These are phyloP conservation scores for Phaeosphaeria sp. DNA, from an alignment of 2,329 filamentous ascomycete genomes.

Conservation along the genomic window DNA sequence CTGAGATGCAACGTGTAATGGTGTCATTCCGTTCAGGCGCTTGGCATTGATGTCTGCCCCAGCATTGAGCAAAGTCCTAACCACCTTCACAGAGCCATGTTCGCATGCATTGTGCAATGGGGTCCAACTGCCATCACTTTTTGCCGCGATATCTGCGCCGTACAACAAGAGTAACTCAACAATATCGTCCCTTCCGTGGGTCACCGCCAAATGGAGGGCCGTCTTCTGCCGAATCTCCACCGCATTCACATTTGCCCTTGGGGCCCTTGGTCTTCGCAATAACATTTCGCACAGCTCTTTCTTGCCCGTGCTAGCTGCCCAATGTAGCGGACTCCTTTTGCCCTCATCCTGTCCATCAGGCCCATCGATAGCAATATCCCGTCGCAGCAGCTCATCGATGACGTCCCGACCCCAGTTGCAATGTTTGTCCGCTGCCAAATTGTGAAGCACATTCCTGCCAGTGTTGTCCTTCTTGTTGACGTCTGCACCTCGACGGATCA, in stretches of 20 bases:
- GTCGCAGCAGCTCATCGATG: slow-evolving; percentile 50
- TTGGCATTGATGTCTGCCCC: slow-evolving; percentile 45
- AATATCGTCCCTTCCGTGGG: slow-evolving; percentile 46
- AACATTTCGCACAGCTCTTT: slow-evolving; percentile 58
- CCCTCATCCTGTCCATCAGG: slow-evolving; percentile 51
- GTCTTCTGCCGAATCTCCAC: slow-evolving; percentile 46
- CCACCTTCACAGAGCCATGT: slow-evolving; percentile 40
- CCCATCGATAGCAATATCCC: slow-evolving; percentile 51
- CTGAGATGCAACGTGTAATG: slow-evolving; percentile 47
- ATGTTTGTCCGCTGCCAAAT: slow-evolving; percentile 50
- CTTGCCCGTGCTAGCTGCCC: slow-evolving; percentile 66
- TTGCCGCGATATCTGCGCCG: slow-evolving; percentile 41
- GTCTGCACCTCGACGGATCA: slow-evolving; percentile 47
- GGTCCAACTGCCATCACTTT: slow-evolving; percentile 45
- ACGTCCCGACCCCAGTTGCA: slow-evolving; percentile 58
- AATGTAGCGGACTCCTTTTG: slow-evolving; percentile 62
- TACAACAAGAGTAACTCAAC: slow-evolving; percentile 40
- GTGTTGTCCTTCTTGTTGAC: slow-evolving; percentile 47
- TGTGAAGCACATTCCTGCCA: slow-evolving; percentile 45
- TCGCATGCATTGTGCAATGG: slow-evolving; percentile 45
- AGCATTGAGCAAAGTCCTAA: slow-evolving; percentile 36
- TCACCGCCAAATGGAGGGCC: slow-evolving; percentile 42
- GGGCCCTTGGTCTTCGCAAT: slow-evolving; percentile 40
- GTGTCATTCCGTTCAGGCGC: slow-evolving; percentile 44
- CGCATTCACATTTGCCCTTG: slow-evolving; percentile 43